Evolutionary conservation across 768 basidiomycete genomes (phyloP), one percentile per base, ranked within the genome.

Genomic region (Lactarius evosmus): DNA sequence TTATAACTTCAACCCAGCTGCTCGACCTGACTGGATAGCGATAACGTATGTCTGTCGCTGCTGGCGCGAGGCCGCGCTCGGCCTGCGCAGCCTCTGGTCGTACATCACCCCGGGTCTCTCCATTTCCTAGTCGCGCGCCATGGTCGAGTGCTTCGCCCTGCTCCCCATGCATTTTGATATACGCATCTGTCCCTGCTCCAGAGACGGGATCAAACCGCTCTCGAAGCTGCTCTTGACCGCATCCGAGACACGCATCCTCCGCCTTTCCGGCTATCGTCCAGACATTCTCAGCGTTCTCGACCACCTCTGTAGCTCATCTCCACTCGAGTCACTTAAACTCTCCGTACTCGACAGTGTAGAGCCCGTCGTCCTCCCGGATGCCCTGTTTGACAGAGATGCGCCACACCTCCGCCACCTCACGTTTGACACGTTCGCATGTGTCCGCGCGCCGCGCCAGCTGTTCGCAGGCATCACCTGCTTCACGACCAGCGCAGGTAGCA

Each of bases 61-160:
- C 30, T 63, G 62, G 62, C 62, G 62, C 40, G 36, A 38, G 1
- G 62, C 62, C 29, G 62, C 62, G 2, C 62, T 63, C 12, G 62
- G 62, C 27, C 62, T 63, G 33, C 62, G n/a, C 62, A 17, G 53
- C 30, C 56, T 63, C 32, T 63, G 62, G 62, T 34, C 62, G 32
- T 51, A 19, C 12, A 58, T 63, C 56, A 63, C 51, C 14, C 62
- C 62, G 0, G 57, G 57, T 0, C 57, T 63, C 27, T 53, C 62
- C 22, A 34, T 63, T 33, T 54, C 36, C 3, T 63, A 57, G 62
- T 50, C 62, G 19, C 56, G 46, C 3, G 57, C 62, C 14, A 63
- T n/a, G n/a, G n/a, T n/a, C n/a, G n/a, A n/a, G n/a, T n/a, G n/a
- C n/a, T n/a, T n/a, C n/a, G n/a, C n/a, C 11, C 62, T 57, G 14